phyloP scores from a whole-genome alignment of 1,284 basidiomycete genomes.

The Vanrija pseudolonga region DNA sequence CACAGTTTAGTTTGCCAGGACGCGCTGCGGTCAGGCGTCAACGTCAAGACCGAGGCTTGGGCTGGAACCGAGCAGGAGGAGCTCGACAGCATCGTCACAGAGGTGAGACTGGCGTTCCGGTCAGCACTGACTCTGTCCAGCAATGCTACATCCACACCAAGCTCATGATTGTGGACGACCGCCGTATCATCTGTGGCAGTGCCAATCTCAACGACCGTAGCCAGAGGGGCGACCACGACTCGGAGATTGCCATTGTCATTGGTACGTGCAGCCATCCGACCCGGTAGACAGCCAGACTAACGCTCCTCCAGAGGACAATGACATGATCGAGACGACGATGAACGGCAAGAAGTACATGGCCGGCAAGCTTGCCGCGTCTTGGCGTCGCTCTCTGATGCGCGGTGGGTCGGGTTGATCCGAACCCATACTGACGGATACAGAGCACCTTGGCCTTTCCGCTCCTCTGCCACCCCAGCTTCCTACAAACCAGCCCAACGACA shows the following conservation, averaged over 20 bases:
- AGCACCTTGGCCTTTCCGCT: slow-evolving; percentile 69
- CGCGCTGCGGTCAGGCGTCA: slow-evolving; percentile 61
- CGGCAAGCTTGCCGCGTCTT: slow-evolving; percentile 35
- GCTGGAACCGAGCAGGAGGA: slow-evolving; percentile 76
- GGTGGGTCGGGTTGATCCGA: slow-evolving; percentile 20
- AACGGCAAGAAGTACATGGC: slow-evolving; percentile 60
- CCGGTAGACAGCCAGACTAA: background rate
- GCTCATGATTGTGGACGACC: slow-evolving; percentile 90
- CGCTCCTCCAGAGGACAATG: slow-evolving; percentile 59
- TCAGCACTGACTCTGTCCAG: slow-evolving; percentile 13
- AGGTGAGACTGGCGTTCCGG: slow-evolving; percentile 57
- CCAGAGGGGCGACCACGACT: slow-evolving; percentile 77
- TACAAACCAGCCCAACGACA: slow-evolving; percentile 54
- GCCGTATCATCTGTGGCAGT: slow-evolving; percentile 62
- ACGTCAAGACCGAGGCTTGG: slow-evolving; percentile 71
- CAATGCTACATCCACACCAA: slow-evolving; percentile 50
- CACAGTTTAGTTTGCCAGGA: slow-evolving; percentile 67
- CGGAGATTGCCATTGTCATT: slow-evolving; percentile 84
- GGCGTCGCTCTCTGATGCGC: slow-evolving; percentile 43
- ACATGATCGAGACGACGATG: slow-evolving; percentile 73
- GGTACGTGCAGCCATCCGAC: slow-evolving; percentile 36
- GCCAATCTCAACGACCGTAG: slow-evolving; percentile 62
- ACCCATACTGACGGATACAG: slow-evolving; percentile 50
- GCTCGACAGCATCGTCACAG: slow-evolving; percentile 70
- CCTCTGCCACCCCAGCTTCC: slow-evolving; percentile 49